Evolutionary conservation across 1,284 basidiomycete species (phyloP).

Genomic region (Phylloboletellus chloephorus): DNA sequence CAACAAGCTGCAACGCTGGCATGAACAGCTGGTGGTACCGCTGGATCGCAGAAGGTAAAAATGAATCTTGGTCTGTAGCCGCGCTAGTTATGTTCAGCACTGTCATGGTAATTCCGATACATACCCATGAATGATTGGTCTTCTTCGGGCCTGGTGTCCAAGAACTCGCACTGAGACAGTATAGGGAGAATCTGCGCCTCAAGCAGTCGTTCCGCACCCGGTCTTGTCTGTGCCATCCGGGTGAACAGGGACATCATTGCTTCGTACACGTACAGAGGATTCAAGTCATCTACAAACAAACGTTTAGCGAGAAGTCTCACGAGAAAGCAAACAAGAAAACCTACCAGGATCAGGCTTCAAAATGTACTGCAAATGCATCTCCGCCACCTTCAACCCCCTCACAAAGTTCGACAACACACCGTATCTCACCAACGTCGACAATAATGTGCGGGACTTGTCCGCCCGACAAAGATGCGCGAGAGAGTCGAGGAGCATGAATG

Average conservation of each 20-base stretch:
- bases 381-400: conserved; percentile 77
- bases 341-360: conserved; percentile 85
- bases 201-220: conserved; percentile 81
- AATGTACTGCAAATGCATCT: conserved; percentile 73
- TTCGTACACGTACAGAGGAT: conserved; percentile 93
- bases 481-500: conserved; percentile 82
- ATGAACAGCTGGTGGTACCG: conserved; percentile 86
- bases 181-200: conserved; percentile 76
- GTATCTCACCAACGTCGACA: conserved; percentile 62
- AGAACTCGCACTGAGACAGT: conserved; percentile 83
- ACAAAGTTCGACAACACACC: conserved; percentile 86
- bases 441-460: conserved; percentile 56
- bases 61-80: conserved; percentile 68
- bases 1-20: conserved; percentile 77
- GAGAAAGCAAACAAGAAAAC: conserved; percentile 20
- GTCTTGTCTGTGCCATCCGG: conserved; percentile 74
- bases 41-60: conserved; percentile 82
- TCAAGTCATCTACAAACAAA: conserved; percentile 66
- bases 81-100: background rate
- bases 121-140: conserved; percentile 79
- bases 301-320: conserved; percentile 1
- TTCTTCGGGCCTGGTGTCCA: conserved; percentile 76
- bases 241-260: conserved; percentile 87
- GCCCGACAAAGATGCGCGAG: conserved; percentile 61
- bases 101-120: conserved; percentile 17